Conservation (phyloP, 2,329 filamentous ascomycete genomes). For the Fusarium tricinctum region DNA sequence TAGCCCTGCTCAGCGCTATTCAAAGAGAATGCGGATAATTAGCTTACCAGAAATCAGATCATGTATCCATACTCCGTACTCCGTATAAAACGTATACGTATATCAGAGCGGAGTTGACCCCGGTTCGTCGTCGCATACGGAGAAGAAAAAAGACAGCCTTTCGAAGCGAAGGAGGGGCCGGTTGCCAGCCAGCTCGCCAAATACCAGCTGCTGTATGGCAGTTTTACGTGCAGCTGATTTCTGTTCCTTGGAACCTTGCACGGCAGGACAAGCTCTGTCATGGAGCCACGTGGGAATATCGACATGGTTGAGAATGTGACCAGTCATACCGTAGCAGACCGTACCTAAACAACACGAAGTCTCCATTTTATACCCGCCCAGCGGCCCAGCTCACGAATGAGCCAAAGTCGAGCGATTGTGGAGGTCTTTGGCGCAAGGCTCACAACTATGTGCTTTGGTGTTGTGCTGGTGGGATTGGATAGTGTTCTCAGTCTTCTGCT, state of each 20-base stretch:
- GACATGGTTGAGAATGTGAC: constrained; percentile 43
- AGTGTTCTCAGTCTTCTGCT: neutral
- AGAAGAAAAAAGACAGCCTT: constrained; percentile 5
- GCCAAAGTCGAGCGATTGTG: constrained; percentile 19
- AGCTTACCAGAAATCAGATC: constrained; percentile 19
- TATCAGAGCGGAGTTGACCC: constrained; percentile 5
- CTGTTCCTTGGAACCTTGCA: constrained; percentile 11
- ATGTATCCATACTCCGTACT: neutral
- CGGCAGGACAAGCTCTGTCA: constrained; percentile 34
- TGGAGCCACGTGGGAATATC: constrained; percentile 49
- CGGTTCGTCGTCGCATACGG: neutral
- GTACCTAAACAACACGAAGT: neutral
- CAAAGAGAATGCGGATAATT: neutral
- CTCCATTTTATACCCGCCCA: constrained; percentile 8
- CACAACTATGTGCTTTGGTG: constrained; percentile 22
- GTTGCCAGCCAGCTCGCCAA: constrained; percentile 1
- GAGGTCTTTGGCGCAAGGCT: neutral
- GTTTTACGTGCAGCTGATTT: constrained; percentile 40
- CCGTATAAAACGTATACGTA: constrained; percentile 1
- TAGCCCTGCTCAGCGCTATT: neutral
- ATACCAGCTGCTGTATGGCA: constrained; percentile 25
- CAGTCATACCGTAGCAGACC: constrained; percentile 35
- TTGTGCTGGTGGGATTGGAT: constrained; percentile 7
- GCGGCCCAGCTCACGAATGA: constrained; percentile 19
- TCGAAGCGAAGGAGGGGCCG: constrained; percentile 20